A percentile compares a stretch with the other conserved stretches of the same genome.
Conservation (phyloP, 345 rosid genomes). For the Eucalyptus tenuipes region DNA sequence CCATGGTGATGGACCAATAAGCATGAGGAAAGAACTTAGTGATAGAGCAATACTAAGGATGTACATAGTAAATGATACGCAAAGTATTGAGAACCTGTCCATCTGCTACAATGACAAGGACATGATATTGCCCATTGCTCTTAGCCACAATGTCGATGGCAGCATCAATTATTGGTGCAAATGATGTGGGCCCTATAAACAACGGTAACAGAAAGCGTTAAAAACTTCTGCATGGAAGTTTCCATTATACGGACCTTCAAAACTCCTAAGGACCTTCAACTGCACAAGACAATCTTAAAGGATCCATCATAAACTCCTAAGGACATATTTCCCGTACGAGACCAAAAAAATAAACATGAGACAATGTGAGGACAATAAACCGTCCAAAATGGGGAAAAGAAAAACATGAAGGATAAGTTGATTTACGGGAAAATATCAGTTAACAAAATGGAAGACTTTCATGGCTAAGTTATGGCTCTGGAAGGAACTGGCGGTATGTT, state of each 20-base stretch:
- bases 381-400: background rate
- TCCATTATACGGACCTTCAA: background rate
- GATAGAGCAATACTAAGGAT: background rate
- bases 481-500: background rate
- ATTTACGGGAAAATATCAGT: background rate
- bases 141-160: slow-evolving; percentile 75
- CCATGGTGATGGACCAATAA: background rate
- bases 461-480: background rate
- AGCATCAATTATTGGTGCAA: slow-evolving; percentile 80
- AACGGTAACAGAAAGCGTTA: background rate
- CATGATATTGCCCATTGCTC: slow-evolving; percentile 74
- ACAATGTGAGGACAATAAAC: background rate
- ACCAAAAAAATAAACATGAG: background rate
- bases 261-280: background rate
- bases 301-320: background rate
- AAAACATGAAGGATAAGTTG: background rate
- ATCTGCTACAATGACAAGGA: slow-evolving; percentile 86
- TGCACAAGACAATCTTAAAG: background rate
- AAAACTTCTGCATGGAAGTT: background rate
- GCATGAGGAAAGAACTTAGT: background rate
- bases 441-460: background rate
- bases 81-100: slow-evolving; percentile 50
- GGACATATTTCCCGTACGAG: background rate
- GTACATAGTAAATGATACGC: background rate
- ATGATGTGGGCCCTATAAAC: slow-evolving; percentile 82